Evolutionary conservation across 805 yeast genomes (phyloP).

Genomic region (Schizosaccharomyces osmophilus): DNA sequence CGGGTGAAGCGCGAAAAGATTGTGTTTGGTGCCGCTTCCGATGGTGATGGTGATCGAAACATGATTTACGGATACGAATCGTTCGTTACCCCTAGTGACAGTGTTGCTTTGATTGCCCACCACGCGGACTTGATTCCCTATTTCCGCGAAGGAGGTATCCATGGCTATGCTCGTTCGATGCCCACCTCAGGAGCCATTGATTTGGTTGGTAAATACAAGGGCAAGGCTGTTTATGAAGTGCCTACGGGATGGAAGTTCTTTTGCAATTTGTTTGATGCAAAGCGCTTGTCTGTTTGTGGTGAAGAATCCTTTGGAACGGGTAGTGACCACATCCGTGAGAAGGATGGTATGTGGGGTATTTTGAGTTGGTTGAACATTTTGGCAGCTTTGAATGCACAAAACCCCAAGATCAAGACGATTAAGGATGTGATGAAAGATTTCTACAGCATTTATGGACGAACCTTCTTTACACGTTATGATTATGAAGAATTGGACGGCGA

Average conservation of each 20-base stretch:
- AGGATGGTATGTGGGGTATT: constrained; percentile 95
- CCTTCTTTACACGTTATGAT: constrained; percentile 91
- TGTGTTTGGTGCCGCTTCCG: constrained; percentile 96
- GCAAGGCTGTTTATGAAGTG: constrained; percentile 64
- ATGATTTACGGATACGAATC: constrained; percentile 92
- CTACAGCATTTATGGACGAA: constrained; percentile 84
- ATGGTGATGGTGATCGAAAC: constrained; percentile 96
- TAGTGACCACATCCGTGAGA: constrained; percentile 87
- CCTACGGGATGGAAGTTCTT: constrained; percentile 99
- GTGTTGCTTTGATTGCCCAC: constrained; percentile 91
- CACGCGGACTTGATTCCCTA: constrained; percentile 70
- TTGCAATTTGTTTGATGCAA: constrained; percentile 82
- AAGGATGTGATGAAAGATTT: constrained; percentile 57
- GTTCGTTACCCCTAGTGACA: constrained; percentile 94
- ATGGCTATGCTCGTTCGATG: constrained; percentile 91
- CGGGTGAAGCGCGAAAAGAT: constrained; percentile 61
- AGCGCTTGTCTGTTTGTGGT: constrained; percentile 86
- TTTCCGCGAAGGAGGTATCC: constrained; percentile 58
- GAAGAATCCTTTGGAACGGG: constrained; percentile 98
- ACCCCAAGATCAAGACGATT: constrained; percentile 36
- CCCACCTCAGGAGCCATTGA: constrained; percentile 92
- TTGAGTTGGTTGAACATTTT: constrained; percentile 90
- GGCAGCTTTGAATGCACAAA: constrained; percentile 46
- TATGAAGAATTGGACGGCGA: constrained; percentile 60
- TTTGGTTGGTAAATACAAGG: constrained; percentile 58